Conservation (phyloP, 257 asterid species). For the Euphrasia confusa region DNA sequence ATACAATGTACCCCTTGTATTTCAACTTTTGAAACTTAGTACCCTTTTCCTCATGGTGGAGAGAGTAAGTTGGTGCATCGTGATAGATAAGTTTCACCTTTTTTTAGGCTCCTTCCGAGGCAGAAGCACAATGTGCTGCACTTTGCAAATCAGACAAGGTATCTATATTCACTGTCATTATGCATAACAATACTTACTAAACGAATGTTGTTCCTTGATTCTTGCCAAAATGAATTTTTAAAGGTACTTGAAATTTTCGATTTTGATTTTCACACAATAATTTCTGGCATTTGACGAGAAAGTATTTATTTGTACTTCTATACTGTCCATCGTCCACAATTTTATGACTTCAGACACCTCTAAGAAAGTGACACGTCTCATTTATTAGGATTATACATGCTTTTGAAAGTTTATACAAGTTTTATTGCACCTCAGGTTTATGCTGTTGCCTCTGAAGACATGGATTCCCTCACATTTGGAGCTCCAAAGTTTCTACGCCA, state of each 20-base stretch:
- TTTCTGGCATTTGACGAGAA: constrained; percentile 9
- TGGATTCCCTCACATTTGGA: constrained; percentile 98
- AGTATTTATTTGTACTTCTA: not conserved
- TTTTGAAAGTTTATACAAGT: constrained; percentile 11
- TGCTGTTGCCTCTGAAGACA: constrained; percentile 98
- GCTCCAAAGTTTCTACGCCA: constrained; percentile 93
- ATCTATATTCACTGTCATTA: constrained; percentile 23
- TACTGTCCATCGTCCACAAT: constrained; percentile 1
- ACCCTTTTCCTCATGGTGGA: constrained; percentile 8
- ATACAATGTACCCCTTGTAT: constrained; percentile 17
- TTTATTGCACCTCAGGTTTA: constrained; percentile 57
- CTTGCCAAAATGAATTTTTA: not conserved
- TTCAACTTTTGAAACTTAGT: constrained; percentile 6
- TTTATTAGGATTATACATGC: constrained; percentile 10
- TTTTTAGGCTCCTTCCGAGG: constrained; percentile 94
- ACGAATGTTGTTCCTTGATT: not conserved
- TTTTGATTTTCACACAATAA: not conserved
- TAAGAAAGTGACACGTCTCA: constrained; percentile 12
- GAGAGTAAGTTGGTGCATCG: constrained; percentile 16
- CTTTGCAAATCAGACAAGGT: constrained; percentile 79
- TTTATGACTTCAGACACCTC: constrained; percentile 16
- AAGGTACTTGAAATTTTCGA: constrained; percentile 2
- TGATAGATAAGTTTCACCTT: constrained; percentile 20
- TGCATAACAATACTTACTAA: constrained; percentile 13
- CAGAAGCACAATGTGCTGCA: constrained; percentile 95